phyloP scores from a whole-genome alignment of 768 basidiomycete species.

The Cantharellus anzutake region DNA sequence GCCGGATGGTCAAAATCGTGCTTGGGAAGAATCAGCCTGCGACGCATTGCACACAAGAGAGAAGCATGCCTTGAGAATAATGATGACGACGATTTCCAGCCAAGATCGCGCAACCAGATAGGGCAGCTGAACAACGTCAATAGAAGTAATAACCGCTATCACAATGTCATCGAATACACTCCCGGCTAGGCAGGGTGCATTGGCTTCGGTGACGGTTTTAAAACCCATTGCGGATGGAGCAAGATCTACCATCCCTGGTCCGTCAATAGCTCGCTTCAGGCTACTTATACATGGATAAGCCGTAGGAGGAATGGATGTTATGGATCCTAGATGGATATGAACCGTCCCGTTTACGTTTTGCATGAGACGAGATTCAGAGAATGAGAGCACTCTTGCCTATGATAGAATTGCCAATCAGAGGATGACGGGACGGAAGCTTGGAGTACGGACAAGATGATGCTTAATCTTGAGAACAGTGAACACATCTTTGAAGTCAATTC shows the following conservation, averaged over 20 bases:
- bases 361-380: constrained; percentile 28
- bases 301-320: constrained; percentile 23
- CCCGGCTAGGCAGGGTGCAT: constrained; percentile 33
- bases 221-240: constrained; percentile 29
- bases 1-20: constrained; percentile 43
- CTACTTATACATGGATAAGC: constrained; percentile 40
- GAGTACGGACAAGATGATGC: constrained; percentile 16
- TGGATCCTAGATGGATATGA: constrained; percentile 34
- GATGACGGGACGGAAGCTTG: neutral
- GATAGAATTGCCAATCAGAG: neutral
- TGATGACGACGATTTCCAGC: constrained; percentile 42
- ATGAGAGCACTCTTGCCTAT: constrained; percentile 30
- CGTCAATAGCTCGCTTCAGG: constrained; percentile 39
- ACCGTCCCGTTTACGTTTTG: constrained; percentile 30
- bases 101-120: constrained; percentile 37
- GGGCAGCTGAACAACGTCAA: constrained; percentile 30
- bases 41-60: neutral
- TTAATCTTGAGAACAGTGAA: constrained; percentile 37
- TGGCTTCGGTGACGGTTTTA: constrained; percentile 24
- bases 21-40: constrained; percentile 4
- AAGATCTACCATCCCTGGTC: constrained; percentile 29
- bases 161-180: constrained; percentile 42
- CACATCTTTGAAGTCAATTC: neutral
- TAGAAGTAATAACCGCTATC: constrained; percentile 29
- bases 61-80: constrained; percentile 34